Base-by-base conservation (phyloP, 768 basidiomycete genomes). In the Termitomyces sp. region DNA sequence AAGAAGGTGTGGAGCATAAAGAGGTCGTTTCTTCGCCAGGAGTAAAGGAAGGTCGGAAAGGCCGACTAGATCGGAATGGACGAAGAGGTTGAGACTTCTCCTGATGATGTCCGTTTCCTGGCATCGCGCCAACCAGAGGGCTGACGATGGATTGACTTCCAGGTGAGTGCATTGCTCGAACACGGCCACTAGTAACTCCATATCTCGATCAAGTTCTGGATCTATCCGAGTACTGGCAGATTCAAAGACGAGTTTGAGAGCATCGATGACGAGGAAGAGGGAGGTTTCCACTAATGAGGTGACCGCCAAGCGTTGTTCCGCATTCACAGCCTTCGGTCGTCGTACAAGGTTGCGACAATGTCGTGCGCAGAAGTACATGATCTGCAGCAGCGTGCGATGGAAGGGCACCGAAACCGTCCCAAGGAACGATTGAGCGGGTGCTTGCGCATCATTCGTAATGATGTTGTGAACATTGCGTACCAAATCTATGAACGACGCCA, bases 61-160 rank as follows among this genome's bases (percentile, higher is more conserved):
- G 14, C 90, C 90, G 33, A 81, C 80, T 5, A 94, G 73, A 63
- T 93, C 88, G 32, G 82, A 80, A 56, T 81, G 80, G 30, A 78
- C 80, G 63, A 88, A 82, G 0, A 94, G 76, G 42, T 92, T 85
- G 28, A 96, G 75, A 62, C 90, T 92, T 4, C 80, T 74, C 40
- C 82, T 79, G 64, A 95, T 84, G 26, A 94, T 80, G 65, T 91
- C 88, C 30, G 85, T 85, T 67, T 93, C 90, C 65, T 92, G 87
- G 58, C 90, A 88, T 44, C 83, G 77, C 18, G 86, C 77, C 43
- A 98, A 76, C 95, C 95, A 98, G 22, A 83, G 68, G 1, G 83
- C 74, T 0, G 89, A 84, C 0, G 92, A 87, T 0, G 81, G 76
- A 38, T 81, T 85, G 58, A 92, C 75, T 56, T 90, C 87, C 2